These are phyloP conservation scores for Acacia melanoxylon DNA, from an alignment of 306 rosid genomes.

Conservation along the genomic window DNA sequence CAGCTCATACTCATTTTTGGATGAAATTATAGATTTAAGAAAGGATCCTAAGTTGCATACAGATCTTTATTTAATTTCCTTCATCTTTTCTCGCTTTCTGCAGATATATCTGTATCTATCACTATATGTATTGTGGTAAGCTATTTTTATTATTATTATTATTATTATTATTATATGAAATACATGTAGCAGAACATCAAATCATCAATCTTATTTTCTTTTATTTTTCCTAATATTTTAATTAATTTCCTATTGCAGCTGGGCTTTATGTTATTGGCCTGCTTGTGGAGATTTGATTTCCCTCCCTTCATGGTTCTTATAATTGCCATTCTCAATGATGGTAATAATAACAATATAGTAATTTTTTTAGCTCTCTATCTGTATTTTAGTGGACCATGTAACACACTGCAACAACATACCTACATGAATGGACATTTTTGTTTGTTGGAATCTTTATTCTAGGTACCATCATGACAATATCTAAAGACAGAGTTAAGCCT, in stretches of 20 bases:
- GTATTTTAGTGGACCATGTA: neutral
- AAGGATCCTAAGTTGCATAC: neutral
- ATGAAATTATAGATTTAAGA: neutral
- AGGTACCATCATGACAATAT: constrained; percentile 86
- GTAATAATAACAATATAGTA: constrained; percentile 35
- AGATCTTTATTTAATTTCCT: constrained; percentile 12
- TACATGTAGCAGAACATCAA: constrained; percentile 20
- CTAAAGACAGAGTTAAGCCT: constrained; percentile 76
- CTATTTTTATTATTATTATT: neutral
- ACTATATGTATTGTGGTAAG: constrained; percentile 83
- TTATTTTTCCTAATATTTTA: neutral
- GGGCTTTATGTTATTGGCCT: constrained; percentile 63
- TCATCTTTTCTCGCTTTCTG: neutral
- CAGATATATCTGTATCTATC: constrained; percentile 82
- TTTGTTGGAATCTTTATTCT: constrained; percentile 3
- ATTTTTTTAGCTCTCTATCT: neutral
- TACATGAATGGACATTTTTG: neutral
- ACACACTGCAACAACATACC: too few relatives aligned
- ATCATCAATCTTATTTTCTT: constrained; percentile 27
- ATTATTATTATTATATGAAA: neutral
- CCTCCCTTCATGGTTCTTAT: constrained; percentile 85
- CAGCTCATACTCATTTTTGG: neutral
- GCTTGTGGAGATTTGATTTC: constrained; percentile 70
- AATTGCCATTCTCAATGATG: constrained; percentile 78
- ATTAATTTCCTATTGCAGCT: constrained; percentile 44